Conservation (phyloP, 441 rosid species). For the Mallotus repandus region DNA sequence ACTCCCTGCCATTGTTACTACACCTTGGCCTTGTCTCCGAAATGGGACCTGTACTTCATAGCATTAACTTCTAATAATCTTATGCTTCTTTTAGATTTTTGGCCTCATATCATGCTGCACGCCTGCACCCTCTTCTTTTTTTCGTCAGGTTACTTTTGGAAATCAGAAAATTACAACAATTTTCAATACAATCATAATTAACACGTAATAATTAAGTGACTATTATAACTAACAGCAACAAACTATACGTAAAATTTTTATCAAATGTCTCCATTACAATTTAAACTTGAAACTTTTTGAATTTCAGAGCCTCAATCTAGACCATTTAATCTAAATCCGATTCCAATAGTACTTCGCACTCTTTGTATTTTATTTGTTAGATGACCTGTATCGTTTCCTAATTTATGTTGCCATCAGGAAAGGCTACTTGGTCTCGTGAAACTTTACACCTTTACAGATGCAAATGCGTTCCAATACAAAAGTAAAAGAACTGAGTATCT, state of each 20-base stretch:
- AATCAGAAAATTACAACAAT: no score
- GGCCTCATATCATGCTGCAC: background rate
- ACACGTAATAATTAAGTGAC: no score
- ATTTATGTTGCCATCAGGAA: background rate
- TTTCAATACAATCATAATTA: no score
- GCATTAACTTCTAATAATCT: background rate
- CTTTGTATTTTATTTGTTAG: background rate
- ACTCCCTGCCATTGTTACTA: background rate
- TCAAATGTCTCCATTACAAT: no score
- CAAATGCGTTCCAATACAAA: slow-evolving; percentile 13
- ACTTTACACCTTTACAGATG: slow-evolving; percentile 26
- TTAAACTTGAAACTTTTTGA: no score
- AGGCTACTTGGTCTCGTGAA: slow-evolving; percentile 24
- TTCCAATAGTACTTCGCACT: no score
- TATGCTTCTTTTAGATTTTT: background rate
- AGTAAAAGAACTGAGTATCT: background rate
- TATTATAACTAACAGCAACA: no score
- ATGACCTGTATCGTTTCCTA: background rate
- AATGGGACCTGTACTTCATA: background rate
- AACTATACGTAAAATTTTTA: no score
- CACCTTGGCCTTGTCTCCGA: background rate
- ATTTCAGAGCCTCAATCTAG: no score
- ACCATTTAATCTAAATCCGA: no score
- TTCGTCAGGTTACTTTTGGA: no score
- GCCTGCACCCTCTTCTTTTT: background rate